phyloP scores from a whole-genome alignment of 352 stramenopile species.

The Globisporangium cystogenes region DNA sequence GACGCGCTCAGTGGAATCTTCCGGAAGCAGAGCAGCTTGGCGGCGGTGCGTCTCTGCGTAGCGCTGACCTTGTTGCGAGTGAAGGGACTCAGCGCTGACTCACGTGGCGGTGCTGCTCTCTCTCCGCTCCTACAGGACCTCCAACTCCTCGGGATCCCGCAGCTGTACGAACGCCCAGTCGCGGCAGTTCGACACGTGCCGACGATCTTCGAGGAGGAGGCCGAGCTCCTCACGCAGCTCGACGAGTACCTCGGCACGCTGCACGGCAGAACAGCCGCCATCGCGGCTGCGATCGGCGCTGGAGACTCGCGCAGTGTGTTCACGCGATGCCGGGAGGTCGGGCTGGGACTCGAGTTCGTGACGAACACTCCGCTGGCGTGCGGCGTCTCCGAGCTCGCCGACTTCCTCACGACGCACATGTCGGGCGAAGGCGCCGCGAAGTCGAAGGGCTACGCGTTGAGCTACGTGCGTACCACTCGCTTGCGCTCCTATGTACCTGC shows the following conservation, averaged over 20 bases:
- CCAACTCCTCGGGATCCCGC: background rate
- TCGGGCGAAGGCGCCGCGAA: background rate
- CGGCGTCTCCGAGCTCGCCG: background rate
- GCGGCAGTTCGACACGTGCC: background rate
- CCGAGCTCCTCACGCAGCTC: background rate
- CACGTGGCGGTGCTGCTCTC: too few relatives aligned
- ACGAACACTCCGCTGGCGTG: background rate
- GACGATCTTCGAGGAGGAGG: background rate
- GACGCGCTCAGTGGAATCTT: conserved; percentile 17
- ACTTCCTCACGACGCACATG: background rate
- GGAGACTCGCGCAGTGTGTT: background rate
- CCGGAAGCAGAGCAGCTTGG: background rate
- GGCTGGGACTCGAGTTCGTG: background rate
- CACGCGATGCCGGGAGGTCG: background rate
- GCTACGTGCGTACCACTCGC: background rate
- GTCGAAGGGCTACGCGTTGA: background rate
- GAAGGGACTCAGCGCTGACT: too few relatives aligned
- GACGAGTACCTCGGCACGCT: background rate
- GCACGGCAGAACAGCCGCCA: background rate
- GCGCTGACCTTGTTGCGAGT: too few relatives aligned
- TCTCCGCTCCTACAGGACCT: background rate
- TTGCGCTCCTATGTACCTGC: background rate
- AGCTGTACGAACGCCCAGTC: background rate
- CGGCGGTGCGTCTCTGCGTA: background rate
- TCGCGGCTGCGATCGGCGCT: background rate